A percentile compares a stretch with the other conserved stretches of the same genome.
These are phyloP conservation scores for Sisymbrium irio DNA, from an alignment of 345 rosid genomes.

Conservation along the genomic window DNA sequence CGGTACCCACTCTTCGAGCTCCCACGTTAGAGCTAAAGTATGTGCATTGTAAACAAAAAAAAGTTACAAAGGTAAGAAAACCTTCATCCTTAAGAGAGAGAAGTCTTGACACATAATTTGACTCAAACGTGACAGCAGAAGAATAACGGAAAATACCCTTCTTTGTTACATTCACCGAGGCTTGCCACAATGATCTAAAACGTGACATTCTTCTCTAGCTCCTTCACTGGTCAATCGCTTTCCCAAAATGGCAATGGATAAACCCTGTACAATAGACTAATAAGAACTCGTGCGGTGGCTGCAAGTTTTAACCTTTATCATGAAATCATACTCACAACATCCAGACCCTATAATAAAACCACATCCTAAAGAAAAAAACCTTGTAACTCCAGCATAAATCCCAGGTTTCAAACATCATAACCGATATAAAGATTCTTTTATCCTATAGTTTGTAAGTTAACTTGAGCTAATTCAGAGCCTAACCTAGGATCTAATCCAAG, in stretches of 20 bases:
- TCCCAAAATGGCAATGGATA: neutral
- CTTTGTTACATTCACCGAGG: slow-evolving; percentile 80
- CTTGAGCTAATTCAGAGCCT: neutral
- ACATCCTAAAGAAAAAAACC: neutral
- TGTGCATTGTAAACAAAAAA: neutral
- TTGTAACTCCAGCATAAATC: neutral
- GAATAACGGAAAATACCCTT: slow-evolving; percentile 44
- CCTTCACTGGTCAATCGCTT: neutral
- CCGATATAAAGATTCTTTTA: neutral
- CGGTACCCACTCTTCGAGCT: slow-evolving; percentile 77
- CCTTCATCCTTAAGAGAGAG: neutral
- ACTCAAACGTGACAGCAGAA: neutral
- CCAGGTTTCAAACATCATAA: neutral
- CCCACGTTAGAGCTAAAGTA: slow-evolving; percentile 75
- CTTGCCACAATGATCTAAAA: slow-evolving; percentile 68
- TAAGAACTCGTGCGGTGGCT: neutral
- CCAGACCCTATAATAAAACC: neutral
- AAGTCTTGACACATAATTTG: neutral
- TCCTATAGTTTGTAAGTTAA: neutral
- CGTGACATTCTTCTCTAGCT: slow-evolving; percentile 55
- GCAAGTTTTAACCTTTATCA: neutral
- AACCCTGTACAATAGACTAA: neutral
- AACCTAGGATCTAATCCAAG: neutral
- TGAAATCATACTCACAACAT: neutral
- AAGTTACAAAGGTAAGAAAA: neutral